These are phyloP conservation scores for Paramecium sonneborni DNA, from an alignment of 73 alveolate species.

Conservation along the genomic window DNA sequence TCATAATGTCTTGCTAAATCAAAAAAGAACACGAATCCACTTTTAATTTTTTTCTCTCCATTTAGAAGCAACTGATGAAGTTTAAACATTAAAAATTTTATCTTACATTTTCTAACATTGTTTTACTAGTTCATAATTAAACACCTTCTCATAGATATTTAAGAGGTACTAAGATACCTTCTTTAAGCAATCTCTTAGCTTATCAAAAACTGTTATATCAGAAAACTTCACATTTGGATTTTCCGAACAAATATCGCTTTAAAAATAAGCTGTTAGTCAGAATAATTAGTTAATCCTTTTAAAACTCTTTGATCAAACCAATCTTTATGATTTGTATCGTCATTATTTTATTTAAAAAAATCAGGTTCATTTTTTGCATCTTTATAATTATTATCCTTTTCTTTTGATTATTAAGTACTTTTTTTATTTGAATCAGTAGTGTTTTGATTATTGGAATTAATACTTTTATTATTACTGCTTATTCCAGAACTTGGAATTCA, in stretches of 20 bases:
- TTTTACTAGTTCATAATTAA: slow-evolving; percentile 98
- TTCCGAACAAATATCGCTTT: slow-evolving; percentile 91
- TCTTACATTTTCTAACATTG: slow-evolving; percentile 96
- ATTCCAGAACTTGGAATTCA: slow-evolving; percentile 65
- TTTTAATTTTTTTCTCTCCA: slow-evolving; percentile 99
- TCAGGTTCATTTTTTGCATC: slow-evolving; percentile 55
- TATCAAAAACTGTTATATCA: slow-evolving; percentile 85
- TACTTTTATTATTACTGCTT: neutral
- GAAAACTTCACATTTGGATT: slow-evolving; percentile 95
- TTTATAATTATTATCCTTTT: slow-evolving; percentile 68
- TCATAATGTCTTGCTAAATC: slow-evolving; percentile 98
- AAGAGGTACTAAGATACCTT: slow-evolving; percentile 97
- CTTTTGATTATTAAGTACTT: slow-evolving; percentile 69
- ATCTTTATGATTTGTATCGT: slow-evolving; percentile 87
- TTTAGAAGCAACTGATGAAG: slow-evolving; percentile 97
- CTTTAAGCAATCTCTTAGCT: slow-evolving; percentile 93
- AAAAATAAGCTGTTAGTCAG: slow-evolving; percentile 87
- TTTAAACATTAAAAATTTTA: slow-evolving; percentile 97
- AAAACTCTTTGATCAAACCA: slow-evolving; percentile 94
- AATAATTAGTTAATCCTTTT: slow-evolving; percentile 96
- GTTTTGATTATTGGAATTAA: neutral
- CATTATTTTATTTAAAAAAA: slow-evolving; percentile 73
- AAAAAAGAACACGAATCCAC: slow-evolving; percentile 93
- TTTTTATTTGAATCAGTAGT: slow-evolving; percentile 74
- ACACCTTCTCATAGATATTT: slow-evolving; percentile 99